Percentiles rank a stretch among this genome's conserved stretches.
phyloP scores from a whole-genome alignment of 495 filamentous ascomycete species.

The Penicillium paradoxum region DNA sequence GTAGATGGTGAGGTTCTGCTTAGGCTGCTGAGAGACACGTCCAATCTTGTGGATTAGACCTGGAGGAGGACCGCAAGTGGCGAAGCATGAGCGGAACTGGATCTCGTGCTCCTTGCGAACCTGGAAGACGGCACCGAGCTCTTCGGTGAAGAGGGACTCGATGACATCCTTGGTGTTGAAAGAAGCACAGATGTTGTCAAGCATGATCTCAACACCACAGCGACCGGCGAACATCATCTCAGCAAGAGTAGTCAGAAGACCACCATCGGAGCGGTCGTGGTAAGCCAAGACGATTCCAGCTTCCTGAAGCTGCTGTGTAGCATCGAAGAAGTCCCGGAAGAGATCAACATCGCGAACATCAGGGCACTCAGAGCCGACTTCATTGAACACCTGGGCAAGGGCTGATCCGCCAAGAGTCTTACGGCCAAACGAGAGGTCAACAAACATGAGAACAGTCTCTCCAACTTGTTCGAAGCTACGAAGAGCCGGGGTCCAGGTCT shows the following conservation, averaged over 20 bases:
- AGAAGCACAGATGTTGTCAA: slow-evolving; percentile 61
- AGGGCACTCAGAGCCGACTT: slow-evolving; percentile 77
- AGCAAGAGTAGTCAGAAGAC: slow-evolving; percentile 81
- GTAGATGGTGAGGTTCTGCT: slow-evolving; percentile 73
- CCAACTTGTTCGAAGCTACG: slow-evolving; percentile 80
- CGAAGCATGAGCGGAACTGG: slow-evolving; percentile 84
- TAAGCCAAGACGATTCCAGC: slow-evolving; percentile 86
- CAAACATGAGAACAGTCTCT: slow-evolving; percentile 83
- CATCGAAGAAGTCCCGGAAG: slow-evolving; percentile 89
- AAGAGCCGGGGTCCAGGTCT: slow-evolving; percentile 91
- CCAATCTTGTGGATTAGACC: slow-evolving; percentile 81
- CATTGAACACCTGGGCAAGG: slow-evolving; percentile 85
- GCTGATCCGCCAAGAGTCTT: slow-evolving; percentile 88
- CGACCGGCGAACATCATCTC: slow-evolving; percentile 99
- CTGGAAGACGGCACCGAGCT: slow-evolving; percentile 96
- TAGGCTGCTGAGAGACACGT: slow-evolving; percentile 58
- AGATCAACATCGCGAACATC: slow-evolving; percentile 77
- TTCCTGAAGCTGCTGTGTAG: slow-evolving; percentile 79
- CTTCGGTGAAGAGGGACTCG: slow-evolving; percentile 86
- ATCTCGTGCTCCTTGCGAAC: slow-evolving; percentile 77
- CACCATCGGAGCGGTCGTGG: slow-evolving; percentile 91
- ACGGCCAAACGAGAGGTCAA: slow-evolving; percentile 74
- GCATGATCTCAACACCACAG: slow-evolving; percentile 78
- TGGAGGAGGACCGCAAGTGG: slow-evolving; percentile 80
- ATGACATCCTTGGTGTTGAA: slow-evolving; percentile 59